Base-by-base conservation (phyloP, 495 filamentous ascomycete species). In the Geopyxis carbonaria region DNA sequence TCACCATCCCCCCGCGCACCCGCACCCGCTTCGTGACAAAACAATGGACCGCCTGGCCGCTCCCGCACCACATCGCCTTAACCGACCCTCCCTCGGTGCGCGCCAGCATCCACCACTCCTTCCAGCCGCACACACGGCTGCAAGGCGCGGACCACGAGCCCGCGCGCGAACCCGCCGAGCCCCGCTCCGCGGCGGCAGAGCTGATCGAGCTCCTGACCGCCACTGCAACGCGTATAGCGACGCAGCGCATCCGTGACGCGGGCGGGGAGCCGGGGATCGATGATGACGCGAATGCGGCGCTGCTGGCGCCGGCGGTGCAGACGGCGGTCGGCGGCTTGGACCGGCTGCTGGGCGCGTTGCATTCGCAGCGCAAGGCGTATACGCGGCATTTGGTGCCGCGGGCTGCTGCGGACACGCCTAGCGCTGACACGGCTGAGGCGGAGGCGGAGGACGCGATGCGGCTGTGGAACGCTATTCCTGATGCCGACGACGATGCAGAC, bases 41-140 rank as follows among this genome's bases (percentile, higher is more conserved):
- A 2, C 22, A 29, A 15, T 39, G 36, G 36, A 39, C 36, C 2
- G 36, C 36, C 2, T 39, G 36, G 36, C 36, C 36, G 24, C 11
- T 39, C 14, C 7, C 13, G n/a, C n/a, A n/a, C n/a, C n/a, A n/a
- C n/a, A n/a, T n/a, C n/a, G n/a, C n/a, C n/a, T n/a, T n/a, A n/a
- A n/a, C n/a, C n/a, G n/a, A n/a, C n/a, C n/a, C n/a, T n/a, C n/a
- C n/a, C n/a, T n/a, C n/a, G n/a, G n/a, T n/a, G n/a, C n/a, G n/a
- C n/a, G n/a, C n/a, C n/a, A n/a, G n/a, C n/a, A n/a, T n/a, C n/a
- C n/a, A n/a, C n/a, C n/a, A n/a, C n/a, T n/a, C n/a, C n/a, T n/a
- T n/a, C n/a, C n/a, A n/a, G n/a, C n/a, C n/a, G n/a, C n/a, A n/a
- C n/a, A n/a, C n/a, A n/a, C n/a, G n/a, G n/a, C n/a, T n/a, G n/a